Conservation (phyloP, 2,329 filamentous ascomycete species). For the Xylariaceae sp. region DNA sequence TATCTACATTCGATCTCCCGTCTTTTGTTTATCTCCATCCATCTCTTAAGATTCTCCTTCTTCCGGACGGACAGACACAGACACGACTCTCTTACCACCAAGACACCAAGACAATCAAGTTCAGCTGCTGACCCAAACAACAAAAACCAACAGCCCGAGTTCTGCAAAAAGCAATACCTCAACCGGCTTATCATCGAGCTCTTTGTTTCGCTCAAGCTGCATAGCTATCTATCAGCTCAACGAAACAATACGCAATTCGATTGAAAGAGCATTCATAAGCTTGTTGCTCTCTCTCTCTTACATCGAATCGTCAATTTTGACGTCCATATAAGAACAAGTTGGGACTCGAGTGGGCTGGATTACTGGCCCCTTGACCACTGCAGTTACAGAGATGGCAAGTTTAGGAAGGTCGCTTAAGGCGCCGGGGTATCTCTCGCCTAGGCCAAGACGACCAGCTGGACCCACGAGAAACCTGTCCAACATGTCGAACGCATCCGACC, state of each 20-base stretch:
- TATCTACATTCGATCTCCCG: not conserved
- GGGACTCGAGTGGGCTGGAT: constrained; percentile 1
- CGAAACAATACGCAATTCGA: not conserved
- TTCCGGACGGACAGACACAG: not conserved
- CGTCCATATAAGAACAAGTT: not conserved
- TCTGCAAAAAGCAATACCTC: not conserved
- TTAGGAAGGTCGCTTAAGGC: constrained; percentile 47
- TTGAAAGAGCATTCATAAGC: not conserved
- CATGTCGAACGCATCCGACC: constrained; percentile 44
- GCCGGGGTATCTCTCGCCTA: constrained; percentile 39
- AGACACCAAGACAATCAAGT: not conserved
- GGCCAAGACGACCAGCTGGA: constrained; percentile 41
- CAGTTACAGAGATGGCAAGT: constrained; percentile 38
- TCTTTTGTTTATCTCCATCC: too few species aligned
- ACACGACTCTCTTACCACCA: not conserved
- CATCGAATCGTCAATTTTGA: not conserved
- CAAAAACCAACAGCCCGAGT: not conserved
- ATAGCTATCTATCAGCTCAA: too few species aligned
- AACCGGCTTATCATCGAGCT: too few species aligned
- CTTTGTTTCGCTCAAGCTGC: too few species aligned
- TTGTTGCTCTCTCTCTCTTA: not conserved
- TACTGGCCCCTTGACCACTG: constrained; percentile 9
- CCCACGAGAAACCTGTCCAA: constrained; percentile 41
- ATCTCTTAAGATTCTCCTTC: not conserved
- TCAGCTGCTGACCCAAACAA: constrained; percentile 8